Evolutionary conservation across 78 protist genomes (phyloP).

Genomic region (Dictyostelium capitatum): DNA sequence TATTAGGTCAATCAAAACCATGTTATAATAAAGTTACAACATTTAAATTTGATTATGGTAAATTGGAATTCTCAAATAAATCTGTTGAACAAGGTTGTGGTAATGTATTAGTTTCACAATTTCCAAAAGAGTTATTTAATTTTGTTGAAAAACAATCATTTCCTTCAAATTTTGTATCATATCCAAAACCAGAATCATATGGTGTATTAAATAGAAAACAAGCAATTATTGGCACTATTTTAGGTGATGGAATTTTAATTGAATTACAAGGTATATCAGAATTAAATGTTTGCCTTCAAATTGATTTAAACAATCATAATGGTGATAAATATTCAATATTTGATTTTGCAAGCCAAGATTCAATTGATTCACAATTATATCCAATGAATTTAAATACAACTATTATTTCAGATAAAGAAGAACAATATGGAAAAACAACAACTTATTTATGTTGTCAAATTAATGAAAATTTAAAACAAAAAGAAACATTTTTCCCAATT

Average conservation of each 20-base stretch:
- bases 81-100: slow-evolving; percentile 42
- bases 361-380: neutral
- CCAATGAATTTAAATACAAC: neutral
- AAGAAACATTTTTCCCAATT: slow-evolving; percentile 1
- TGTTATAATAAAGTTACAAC: neutral
- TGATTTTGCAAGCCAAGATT: neutral
- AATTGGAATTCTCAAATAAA: neutral
- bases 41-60: neutral
- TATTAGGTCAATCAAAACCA: slow-evolving; percentile 31
- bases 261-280: neutral
- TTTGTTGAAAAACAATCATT: neutral
- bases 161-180: slow-evolving; percentile 33
- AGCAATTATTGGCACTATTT: slow-evolving; percentile 20
- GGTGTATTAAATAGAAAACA: neutral
- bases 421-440: no score
- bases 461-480: neutral
- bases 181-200: slow-evolving; percentile 35
- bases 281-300: neutral
- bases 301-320: neutral
- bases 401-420: neutral
- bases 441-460: neutral
- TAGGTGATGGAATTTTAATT: slow-evolving; percentile 38
- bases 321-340: neutral
- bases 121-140: neutral
- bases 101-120: slow-evolving; percentile 21